Base-by-base conservation (phyloP, 2,329 filamentous ascomycete genomes). In the Ophiocordyceps sinensis region DNA sequence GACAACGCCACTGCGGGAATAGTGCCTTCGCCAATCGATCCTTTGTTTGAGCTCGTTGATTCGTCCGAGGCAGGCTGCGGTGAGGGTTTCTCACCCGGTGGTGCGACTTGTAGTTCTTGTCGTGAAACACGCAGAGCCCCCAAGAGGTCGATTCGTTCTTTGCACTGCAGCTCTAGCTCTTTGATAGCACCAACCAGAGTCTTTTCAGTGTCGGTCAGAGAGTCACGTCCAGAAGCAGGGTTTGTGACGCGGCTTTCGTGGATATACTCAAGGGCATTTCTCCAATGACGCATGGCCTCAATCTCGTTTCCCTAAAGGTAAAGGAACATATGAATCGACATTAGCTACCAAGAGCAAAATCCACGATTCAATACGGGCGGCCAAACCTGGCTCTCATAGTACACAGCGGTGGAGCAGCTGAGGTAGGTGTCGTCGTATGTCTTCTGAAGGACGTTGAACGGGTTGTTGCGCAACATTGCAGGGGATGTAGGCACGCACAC, bases 351-450 rank as follows among this genome's bases (percentile, higher is more conserved):
- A 15, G 14, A 14, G 17, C 15, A 34, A 34, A 9, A 4, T 15
- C n/a, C n/a, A 15, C 15, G 32, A 15, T n/a, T 9, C 8, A 9
- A 28, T 9, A 12, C 13, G 23, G 32, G 32, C 26, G 15, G 31
- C 45, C 43, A 21, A 23, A 93, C 87, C 76, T 93, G 82, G 58
- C 82, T 78, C 66, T 98, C 91, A 61, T 94, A 95, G 65, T 94
- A 95, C 41, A 94, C 85, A 32, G 89, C 89, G 2, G 88, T 96
- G 13, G 88, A 95, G 64, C 88, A 95, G 57, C 82, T 87, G 52
- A 95, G 66, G 64, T 94, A 95, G 62, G 84, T 88, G 62, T 96
- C 87, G 66, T 96, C 89, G 65, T 96, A 96, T 42, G 87, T 94
- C 73, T 94, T 95, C 66, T 96, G 89, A 61, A 95, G 77, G 47